Base-by-base conservation (phyloP, 2,329 filamentous ascomycete species). In the Acephala macrosclerotiorum region DNA sequence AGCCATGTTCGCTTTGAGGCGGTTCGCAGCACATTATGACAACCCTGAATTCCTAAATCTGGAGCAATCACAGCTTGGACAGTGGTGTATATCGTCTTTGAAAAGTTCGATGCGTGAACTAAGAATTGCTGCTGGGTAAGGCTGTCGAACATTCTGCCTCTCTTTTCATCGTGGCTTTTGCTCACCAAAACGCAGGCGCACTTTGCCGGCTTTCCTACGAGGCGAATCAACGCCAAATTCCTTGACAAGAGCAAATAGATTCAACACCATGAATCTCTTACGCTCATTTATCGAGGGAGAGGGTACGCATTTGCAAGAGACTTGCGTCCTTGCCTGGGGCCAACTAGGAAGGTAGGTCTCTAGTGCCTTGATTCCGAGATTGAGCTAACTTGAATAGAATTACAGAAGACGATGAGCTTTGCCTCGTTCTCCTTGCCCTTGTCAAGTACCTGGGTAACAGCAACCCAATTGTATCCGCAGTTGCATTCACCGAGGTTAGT, bases 91-190 rank as follows among this genome's bases (percentile, higher is more conserved):
- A 4, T 87, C 91, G 71, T 93, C 91, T 0, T 81, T 98, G 45
- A 89, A 90, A 69, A 97, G 94, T 77, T 96, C 94, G 1, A 78
- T 93, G 22, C 87, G 95, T 74, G 96, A 98, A 76, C 81, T 98
- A 33, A 89, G 95, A 36, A 87, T 97, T 72, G 91, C 91, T 42
- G 91, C 94, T 65, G 91, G 91, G 82, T 90, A 61, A 66, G 67
- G 51, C 7, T 69, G 70, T 69, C 45, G 18, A 18, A n/a, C n/a
- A 49, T 7, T 7, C 11, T 49, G 16, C 58, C 58, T 20, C 53
- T 58, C 16, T n/a, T 56, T 29, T 51, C 18, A 66, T 45, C 38
- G 18, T 11, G 11, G 42, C 22, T n/a, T 57, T 33, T n/a, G 11
- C 67, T 57, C 61, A 75, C 71, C 75, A 58, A 33, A 33, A 58